Percentiles rank a stretch among this genome's conserved stretches.
Conservation (phyloP, 2,329 filamentous ascomycete genomes). For the Fusarium devonianum region DNA sequence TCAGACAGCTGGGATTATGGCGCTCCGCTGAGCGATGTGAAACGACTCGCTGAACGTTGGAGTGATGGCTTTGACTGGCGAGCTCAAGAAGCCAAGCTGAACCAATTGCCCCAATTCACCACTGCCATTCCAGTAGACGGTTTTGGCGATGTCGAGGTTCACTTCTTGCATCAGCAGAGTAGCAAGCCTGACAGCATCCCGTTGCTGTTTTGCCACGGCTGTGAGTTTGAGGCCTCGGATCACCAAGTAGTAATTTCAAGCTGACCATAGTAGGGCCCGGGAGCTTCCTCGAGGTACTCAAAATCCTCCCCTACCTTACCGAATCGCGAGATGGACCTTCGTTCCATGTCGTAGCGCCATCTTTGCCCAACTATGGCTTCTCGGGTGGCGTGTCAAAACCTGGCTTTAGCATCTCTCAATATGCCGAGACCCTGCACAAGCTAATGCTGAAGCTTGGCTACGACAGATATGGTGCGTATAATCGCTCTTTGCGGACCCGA, state of each 20-base stretch:
- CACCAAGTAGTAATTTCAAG: constrained; percentile 35
- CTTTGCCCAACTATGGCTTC: constrained; percentile 61
- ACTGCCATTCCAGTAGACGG: constrained; percentile 61
- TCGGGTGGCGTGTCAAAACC: constrained; percentile 42
- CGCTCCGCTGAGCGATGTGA: constrained; percentile 43
- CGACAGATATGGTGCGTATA: constrained; percentile 43
- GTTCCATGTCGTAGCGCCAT: constrained; percentile 66
- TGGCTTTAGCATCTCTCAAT: constrained; percentile 46
- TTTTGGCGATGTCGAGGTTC: constrained; percentile 66
- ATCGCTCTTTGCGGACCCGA: no score
- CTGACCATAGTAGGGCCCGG: constrained; percentile 65
- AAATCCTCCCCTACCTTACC: constrained; percentile 61
- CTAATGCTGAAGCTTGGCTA: constrained; percentile 74
- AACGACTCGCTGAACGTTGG: constrained; percentile 49
- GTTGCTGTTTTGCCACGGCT: constrained; percentile 72
- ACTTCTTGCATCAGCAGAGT: constrained; percentile 68
- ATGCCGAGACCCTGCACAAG: constrained; percentile 66
- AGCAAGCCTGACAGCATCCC: constrained; percentile 63
- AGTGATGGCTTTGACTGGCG: constrained; percentile 67
- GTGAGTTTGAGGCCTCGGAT: constrained; percentile 40
- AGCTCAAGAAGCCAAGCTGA: constrained; percentile 63
- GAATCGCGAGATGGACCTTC: constrained; percentile 46
- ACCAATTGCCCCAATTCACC: constrained; percentile 65
- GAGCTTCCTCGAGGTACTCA: constrained; percentile 71
- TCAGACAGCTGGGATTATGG: constrained; percentile 47